Evolutionary conservation across 2,329 filamentous ascomycete species (phyloP).

Genomic region (Zymoseptoria tritici): DNA sequence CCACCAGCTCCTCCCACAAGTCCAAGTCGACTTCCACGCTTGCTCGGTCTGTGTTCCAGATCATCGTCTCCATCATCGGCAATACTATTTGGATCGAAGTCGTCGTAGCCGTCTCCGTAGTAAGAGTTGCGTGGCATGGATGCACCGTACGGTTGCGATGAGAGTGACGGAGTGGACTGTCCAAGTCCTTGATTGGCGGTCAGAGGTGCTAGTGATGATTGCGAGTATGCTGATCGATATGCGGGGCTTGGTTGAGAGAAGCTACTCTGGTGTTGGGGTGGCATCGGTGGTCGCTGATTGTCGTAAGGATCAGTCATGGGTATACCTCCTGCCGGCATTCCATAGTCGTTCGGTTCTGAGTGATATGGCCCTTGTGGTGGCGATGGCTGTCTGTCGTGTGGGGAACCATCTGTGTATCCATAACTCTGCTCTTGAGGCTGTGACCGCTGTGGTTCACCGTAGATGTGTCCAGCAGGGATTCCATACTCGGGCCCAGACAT

Average conservation of each 20-base stretch:
- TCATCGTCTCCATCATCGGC: constrained; percentile 85
- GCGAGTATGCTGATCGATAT: constrained; percentile 18
- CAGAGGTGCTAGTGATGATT: constrained; percentile 22
- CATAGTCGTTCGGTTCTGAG: neutral
- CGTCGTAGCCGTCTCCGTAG: constrained; percentile 23
- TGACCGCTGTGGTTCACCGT: constrained; percentile 5
- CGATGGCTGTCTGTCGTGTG: neutral
- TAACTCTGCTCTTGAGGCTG: constrained; percentile 5
- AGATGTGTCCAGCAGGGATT: constrained; percentile 14
- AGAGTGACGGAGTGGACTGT: constrained; percentile 11
- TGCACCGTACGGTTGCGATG: constrained; percentile 10
- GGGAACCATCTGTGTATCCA: neutral
- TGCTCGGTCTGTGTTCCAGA: constrained; percentile 45
- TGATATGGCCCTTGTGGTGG: constrained; percentile 3
- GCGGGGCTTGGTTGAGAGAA: constrained; percentile 3
- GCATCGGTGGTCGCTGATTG: constrained; percentile 7
- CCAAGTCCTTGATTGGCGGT: constrained; percentile 10
- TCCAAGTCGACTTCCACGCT: constrained; percentile 9
- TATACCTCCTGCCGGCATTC: neutral
- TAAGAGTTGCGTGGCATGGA: constrained; percentile 15
- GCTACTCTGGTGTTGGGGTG: constrained; percentile 3
- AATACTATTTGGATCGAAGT: constrained; percentile 69
- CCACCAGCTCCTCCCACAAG: constrained; percentile 29
- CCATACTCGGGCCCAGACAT: constrained; percentile 20
- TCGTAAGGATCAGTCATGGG: constrained; percentile 7